Evolutionary conservation across 331 rosid genomes (phyloP).

Genomic region (Malus hybrid): DNA sequence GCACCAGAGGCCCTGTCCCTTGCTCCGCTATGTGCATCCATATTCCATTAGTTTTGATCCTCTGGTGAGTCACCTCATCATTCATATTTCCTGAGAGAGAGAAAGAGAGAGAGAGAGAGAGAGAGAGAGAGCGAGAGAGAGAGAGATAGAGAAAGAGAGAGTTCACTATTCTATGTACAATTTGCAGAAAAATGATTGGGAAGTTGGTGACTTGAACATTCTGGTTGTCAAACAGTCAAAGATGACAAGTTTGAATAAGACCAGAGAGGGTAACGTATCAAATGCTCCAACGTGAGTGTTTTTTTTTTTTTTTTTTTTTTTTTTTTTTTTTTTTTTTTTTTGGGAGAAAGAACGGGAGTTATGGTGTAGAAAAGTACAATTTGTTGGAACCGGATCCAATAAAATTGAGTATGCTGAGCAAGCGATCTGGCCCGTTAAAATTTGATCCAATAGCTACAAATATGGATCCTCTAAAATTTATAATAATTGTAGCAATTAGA

Average conservation of each 20-base stretch:
- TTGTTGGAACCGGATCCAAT: too few species aligned
- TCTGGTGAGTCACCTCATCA: slow-evolving; percentile 53
- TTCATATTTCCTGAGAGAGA: background rate
- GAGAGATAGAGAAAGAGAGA: too few species aligned
- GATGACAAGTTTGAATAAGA: background rate
- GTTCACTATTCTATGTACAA: background rate
- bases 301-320: too few species aligned
- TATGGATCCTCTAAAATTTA: too few species aligned
- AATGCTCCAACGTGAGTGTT: background rate
- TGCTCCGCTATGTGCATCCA: slow-evolving; percentile 65
- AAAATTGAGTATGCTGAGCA: too few species aligned
- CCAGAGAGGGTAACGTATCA: background rate
- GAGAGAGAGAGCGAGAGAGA: too few species aligned
- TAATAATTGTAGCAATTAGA: too few species aligned
- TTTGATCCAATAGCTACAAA: too few species aligned
- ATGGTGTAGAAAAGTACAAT: background rate
- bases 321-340: too few species aligned
- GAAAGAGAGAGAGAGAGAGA: too few species aligned
- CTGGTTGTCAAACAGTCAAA: background rate
- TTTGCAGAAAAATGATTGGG: background rate
- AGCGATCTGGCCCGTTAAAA: too few species aligned
- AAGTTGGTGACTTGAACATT: background rate
- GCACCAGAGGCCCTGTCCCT: slow-evolving; percentile 69
- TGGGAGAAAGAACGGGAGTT: background rate
- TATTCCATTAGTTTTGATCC: slow-evolving; percentile 64